Percentiles rank a stretch among this genome's conserved stretches.
Evolutionary conservation across 108 stramenopile genomes (phyloP).

Genomic region (Skeletonema potamos): DNA sequence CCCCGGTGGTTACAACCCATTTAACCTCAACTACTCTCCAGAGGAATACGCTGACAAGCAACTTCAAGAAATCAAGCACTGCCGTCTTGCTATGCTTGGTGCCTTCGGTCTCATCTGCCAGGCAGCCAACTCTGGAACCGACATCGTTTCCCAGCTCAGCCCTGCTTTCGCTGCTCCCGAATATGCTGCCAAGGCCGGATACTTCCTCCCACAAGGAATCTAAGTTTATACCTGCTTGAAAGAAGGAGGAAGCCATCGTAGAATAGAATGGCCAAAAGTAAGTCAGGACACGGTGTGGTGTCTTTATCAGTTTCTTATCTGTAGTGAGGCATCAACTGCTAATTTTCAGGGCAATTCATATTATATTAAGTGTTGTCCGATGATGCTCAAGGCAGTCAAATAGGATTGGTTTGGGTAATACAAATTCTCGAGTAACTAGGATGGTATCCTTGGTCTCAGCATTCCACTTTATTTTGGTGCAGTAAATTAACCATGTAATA

Average conservation of each 20-base stretch:
- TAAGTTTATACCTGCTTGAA: conserved; percentile 46
- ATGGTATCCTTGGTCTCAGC: conserved; percentile 3
- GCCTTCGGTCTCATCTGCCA: conserved; percentile 89
- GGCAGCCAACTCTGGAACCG: conserved; percentile 70
- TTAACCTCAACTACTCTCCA: conserved; percentile 90
- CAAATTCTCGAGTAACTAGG: conserved; percentile 4
- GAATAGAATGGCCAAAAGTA: conserved; percentile 5
- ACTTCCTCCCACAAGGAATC: conserved; percentile 93
- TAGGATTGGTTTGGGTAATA: conserved; percentile 7
- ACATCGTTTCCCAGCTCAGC: conserved; percentile 82
- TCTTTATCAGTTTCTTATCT: conserved; percentile 11
- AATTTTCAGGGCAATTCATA: neutral
- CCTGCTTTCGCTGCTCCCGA: conserved; percentile 81
- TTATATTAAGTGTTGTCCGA: neutral
- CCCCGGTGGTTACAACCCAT: conserved; percentile 91
- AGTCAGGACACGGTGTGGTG: neutral
- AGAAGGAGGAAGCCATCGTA: conserved; percentile 3
- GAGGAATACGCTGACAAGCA: conserved; percentile 96
- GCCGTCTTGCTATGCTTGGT: conserved; percentile 97
- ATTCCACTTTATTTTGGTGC: conserved; percentile 10
- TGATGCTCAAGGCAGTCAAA: neutral
- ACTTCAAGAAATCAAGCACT: conserved; percentile 97
- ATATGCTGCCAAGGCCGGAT: conserved; percentile 84
- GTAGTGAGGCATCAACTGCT: conserved; percentile 4
- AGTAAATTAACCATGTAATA: conserved; percentile 26